These are phyloP conservation scores for Gossypium arboreum DNA, from an alignment of 345 rosid genomes.

Conservation along the genomic window DNA sequence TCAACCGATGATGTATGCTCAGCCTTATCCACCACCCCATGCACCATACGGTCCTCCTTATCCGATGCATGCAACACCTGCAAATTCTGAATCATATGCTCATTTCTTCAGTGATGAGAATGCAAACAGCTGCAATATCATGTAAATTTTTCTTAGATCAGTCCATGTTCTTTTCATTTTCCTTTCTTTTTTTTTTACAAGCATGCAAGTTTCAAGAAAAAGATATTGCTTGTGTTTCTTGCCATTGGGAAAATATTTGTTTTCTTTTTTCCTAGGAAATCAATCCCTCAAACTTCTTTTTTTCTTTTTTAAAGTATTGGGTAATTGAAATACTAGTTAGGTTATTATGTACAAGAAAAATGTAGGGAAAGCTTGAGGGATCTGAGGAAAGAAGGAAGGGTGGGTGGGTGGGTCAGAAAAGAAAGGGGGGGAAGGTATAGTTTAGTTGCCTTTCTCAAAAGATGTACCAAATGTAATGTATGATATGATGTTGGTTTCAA, in stretches of 20 bases:
- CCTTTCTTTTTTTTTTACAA: background rate
- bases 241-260: conserved; percentile 10
- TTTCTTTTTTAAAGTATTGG: background rate
- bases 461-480: conserved; percentile 6
- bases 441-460: conserved; percentile 16
- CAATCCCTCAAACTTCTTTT: background rate
- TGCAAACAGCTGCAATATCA: conserved; percentile 71
- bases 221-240: conserved; percentile 15
- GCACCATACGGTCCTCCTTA: conserved; percentile 7
- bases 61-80: background rate
- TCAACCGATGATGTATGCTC: conserved; percentile 79
- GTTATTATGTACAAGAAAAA: background rate
- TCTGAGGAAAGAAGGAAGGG: background rate
- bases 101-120: conserved; percentile 91
- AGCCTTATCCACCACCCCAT: conserved; percentile 32
- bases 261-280: conserved; percentile 1
- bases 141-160: conserved; percentile 41
- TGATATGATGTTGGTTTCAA: conserved; percentile 10
- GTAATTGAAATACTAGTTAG: background rate
- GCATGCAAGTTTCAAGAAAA: conserved; percentile 9
- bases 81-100: conserved; percentile 48
- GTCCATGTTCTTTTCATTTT: background rate
- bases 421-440: background rate
- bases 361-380: background rate
- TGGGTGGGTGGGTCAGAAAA: too few species aligned